Evolutionary conservation across 2,329 filamentous ascomycete species (phyloP).

Genomic region (Alternaria ethzedia): DNA sequence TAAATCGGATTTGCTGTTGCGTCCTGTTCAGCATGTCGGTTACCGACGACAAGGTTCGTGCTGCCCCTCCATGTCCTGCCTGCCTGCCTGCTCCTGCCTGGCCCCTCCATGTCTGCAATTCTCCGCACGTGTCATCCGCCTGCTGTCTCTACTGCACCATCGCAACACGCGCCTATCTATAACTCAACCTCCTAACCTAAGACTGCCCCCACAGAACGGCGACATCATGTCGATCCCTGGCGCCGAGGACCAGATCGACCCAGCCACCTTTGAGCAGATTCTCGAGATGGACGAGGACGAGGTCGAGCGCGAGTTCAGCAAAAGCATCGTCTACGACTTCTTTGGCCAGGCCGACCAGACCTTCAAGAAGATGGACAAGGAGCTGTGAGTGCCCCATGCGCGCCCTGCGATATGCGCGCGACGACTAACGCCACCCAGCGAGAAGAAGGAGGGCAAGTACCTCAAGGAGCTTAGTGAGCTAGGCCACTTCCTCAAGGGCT

Average conservation of each 20-base stretch:
- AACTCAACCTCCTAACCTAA: constrained; percentile 5
- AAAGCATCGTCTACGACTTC: constrained; percentile 87
- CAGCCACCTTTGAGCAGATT: constrained; percentile 86
- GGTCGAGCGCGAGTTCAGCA: constrained; percentile 84
- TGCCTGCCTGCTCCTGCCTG: constrained; percentile 14
- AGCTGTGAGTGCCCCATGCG: constrained; percentile 69
- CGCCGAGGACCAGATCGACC: constrained; percentile 79
- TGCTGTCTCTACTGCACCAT: not conserved
- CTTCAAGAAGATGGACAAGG: constrained; percentile 81
- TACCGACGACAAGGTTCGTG: constrained; percentile 49
- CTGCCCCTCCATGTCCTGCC: constrained; percentile 36
- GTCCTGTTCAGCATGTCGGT: constrained; percentile 39
- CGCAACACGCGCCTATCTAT: constrained; percentile 1
- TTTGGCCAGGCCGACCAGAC: constrained; percentile 90
- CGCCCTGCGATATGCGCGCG: not conserved
- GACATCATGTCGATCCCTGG: constrained; percentile 59
- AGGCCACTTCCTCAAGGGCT: constrained; percentile 97
- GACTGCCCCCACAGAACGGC: constrained; percentile 27
- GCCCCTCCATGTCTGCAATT: constrained; percentile 19
- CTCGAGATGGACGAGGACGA: constrained; percentile 97
- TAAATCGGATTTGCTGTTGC: constrained; percentile 12
- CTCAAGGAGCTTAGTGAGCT: constrained; percentile 79
- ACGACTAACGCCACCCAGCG: constrained; percentile 55
- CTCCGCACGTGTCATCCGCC: constrained; percentile 6
- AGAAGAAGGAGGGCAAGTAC: constrained; percentile 59